Evolutionary conservation across 371 early-diverging fungal species (phyloP).

Genomic region (Rhizopus stolonifer): DNA sequence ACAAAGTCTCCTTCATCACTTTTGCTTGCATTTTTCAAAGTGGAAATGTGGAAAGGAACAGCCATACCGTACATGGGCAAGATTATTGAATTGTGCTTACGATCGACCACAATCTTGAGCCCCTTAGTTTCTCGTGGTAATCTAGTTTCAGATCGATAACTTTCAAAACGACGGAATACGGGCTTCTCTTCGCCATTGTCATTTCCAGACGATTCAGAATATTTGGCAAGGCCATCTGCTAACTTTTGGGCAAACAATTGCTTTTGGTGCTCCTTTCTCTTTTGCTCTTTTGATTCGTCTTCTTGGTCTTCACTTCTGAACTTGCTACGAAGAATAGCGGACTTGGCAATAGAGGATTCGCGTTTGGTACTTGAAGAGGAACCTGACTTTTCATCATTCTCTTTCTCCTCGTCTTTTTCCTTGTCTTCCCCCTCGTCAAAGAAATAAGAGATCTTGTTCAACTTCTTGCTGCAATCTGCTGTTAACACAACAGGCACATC

Average conservation of each 20-base stretch:
- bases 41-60: constrained; percentile 99
- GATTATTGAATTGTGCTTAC: constrained; percentile 83
- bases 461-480: constrained; percentile 64
- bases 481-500: constrained; percentile 71
- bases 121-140: constrained; percentile 77
- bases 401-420: constrained; percentile 43
- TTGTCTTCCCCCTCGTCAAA: constrained; percentile 69
- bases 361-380: constrained; percentile 12
- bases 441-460: constrained; percentile 77
- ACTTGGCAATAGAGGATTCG: constrained; percentile 44
- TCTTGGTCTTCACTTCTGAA: constrained; percentile 84
- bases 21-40: constrained; percentile 94
- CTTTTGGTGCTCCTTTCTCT: constrained; percentile 86
- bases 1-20: constrained; percentile 93
- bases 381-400: constrained; percentile 19
- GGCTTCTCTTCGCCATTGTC: constrained; percentile 66
- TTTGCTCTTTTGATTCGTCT: constrained; percentile 77
- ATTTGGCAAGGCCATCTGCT: constrained; percentile 79
- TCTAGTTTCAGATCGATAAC: constrained; percentile 87
- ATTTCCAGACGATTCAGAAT: constrained; percentile 64
- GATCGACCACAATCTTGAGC: constrained; percentile 90
- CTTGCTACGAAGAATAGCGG: constrained; percentile 85
- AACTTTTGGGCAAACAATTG: constrained; percentile 73
- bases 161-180: constrained; percentile 86
- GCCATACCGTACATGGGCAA: constrained; percentile 97